These are phyloP conservation scores for Dothidotthia symphoricarpi DNA, from an alignment of 2,329 filamentous ascomycete species.

Conservation along the genomic window DNA sequence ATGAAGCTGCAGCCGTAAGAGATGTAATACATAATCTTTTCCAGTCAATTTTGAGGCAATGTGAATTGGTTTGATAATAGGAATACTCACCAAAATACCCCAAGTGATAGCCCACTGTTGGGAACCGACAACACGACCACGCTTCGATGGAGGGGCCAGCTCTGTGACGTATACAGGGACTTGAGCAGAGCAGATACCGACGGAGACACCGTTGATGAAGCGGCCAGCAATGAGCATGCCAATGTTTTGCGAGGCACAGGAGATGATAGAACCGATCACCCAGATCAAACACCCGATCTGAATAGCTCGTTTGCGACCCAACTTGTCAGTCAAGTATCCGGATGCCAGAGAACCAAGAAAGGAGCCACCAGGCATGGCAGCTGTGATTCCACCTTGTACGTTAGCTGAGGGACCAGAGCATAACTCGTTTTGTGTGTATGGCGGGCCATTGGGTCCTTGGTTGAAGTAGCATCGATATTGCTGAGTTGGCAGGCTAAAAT, in stretches of 20 bases:
- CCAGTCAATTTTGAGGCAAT: not conserved
- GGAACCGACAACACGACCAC: slow-evolving; percentile 66
- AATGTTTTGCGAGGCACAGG: slow-evolving; percentile 63
- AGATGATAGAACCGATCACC: slow-evolving; percentile 61
- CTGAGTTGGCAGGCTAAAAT: slow-evolving; percentile 58
- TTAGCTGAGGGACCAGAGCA: slow-evolving; percentile 55
- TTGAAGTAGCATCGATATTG: slow-evolving; percentile 72
- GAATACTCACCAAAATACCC: slow-evolving; percentile 46
- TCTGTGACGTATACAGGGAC: slow-evolving; percentile 69
- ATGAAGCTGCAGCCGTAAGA: slow-evolving; percentile 40
- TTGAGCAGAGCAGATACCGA: slow-evolving; percentile 70
- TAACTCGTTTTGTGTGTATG: slow-evolving; percentile 36
- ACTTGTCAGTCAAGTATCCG: slow-evolving; percentile 57
- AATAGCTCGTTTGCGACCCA: slow-evolving; percentile 56
- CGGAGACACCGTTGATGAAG: slow-evolving; percentile 68
- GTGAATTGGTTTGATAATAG: not conserved
- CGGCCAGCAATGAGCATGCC: slow-evolving; percentile 71
- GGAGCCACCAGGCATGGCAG: slow-evolving; percentile 69
- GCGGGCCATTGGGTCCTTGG: slow-evolving; percentile 46
- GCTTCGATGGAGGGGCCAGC: slow-evolving; percentile 57
- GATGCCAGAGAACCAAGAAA: slow-evolving; percentile 64
- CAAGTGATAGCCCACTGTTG: slow-evolving; percentile 76
- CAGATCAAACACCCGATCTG: slow-evolving; percentile 54
- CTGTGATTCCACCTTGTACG: slow-evolving; percentile 67
- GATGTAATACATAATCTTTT: slow-evolving; percentile 36